Conservation (phyloP, 202 grass and related monocot species). For the Carex arenaria region DNA sequence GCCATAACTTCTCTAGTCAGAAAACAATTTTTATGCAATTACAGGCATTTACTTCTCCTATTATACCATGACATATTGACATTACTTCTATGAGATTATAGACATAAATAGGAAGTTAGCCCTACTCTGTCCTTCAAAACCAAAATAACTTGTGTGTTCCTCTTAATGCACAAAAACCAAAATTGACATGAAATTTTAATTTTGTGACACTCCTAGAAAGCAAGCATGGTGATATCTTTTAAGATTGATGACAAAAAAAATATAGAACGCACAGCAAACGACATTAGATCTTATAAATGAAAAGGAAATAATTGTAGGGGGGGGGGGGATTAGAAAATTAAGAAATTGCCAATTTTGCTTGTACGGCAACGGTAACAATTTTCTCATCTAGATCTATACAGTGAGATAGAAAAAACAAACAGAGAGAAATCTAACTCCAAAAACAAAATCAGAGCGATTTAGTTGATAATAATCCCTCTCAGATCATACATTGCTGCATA, state of each 20-base stretch:
- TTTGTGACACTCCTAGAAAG: background rate
- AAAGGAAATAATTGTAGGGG: background rate
- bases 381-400: constrained; percentile 24
- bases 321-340: background rate
- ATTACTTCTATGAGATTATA: background rate
- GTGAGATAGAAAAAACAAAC: constrained; percentile 4
- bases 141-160: background rate
- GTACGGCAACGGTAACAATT: background rate
- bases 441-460: constrained; percentile 8
- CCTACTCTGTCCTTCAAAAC: background rate
- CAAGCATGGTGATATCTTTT: background rate
- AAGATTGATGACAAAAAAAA: background rate
- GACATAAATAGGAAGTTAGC: background rate
- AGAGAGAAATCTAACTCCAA: background rate
- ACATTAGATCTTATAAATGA: background rate
- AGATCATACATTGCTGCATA: constrained; percentile 22
- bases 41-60: background rate
- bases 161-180: background rate
- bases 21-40: background rate
- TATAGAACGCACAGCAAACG: background rate
- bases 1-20: background rate
- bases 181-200: background rate
- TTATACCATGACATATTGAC: background rate
- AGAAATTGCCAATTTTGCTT: background rate
- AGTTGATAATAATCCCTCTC: background rate